Conservation (phyloP, 768 basidiomycete genomes). For the Hygrophoropsis aurantiaca region DNA sequence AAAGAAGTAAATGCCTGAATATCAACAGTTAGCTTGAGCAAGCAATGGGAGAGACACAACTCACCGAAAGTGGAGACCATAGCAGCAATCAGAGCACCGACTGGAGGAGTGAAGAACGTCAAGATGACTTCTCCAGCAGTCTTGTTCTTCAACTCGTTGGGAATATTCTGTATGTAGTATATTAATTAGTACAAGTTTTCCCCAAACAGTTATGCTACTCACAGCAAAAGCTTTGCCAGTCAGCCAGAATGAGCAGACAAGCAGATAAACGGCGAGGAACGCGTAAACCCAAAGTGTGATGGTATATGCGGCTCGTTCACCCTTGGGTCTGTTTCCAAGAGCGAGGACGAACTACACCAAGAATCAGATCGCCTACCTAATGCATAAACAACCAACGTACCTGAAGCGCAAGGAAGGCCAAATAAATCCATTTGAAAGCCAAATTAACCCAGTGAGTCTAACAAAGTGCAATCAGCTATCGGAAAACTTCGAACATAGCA, state of each 20-base stretch:
- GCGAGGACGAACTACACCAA: constrained; percentile 60
- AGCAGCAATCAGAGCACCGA: constrained; percentile 82
- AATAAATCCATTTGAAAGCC: constrained; percentile 82
- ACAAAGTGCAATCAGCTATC: constrained; percentile 1
- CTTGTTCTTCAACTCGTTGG: constrained; percentile 47
- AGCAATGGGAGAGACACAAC: constrained; percentile 11
- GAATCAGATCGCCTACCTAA: no score
- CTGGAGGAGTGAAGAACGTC: constrained; percentile 71
- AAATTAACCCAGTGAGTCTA: constrained; percentile 90
- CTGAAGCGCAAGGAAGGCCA: constrained; percentile 81
- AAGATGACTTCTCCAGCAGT: constrained; percentile 48
- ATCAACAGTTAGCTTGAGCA: constrained; percentile 8
- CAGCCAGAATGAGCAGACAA: constrained; percentile 84
- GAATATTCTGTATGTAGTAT: constrained; percentile 48
- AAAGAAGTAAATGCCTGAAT: constrained; percentile 71
- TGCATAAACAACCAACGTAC: constrained; percentile 38
- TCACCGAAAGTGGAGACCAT: constrained; percentile 85
- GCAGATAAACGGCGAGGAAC: constrained; percentile 76
- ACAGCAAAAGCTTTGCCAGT: constrained; percentile 80
- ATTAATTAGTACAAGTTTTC: background rate
- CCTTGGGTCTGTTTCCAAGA: constrained; percentile 84
- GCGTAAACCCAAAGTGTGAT: constrained; percentile 84
- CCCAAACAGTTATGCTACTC: constrained; percentile 17
- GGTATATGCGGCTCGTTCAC: constrained; percentile 73
- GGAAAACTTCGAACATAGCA: background rate